Conservation (phyloP, 805 yeast species). For the Ogataea allantospora region DNA sequence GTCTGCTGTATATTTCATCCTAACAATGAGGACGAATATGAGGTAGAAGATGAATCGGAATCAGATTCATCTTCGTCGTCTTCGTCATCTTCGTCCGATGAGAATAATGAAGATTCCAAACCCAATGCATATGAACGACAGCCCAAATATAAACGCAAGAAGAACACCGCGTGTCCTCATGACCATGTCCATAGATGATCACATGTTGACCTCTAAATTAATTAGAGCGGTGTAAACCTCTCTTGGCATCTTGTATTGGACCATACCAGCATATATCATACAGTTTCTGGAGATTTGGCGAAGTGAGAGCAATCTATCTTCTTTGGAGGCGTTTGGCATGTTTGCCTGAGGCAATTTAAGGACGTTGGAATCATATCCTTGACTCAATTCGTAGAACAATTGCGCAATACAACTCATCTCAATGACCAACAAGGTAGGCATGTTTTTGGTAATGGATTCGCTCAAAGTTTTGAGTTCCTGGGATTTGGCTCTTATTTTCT, state of each 20-base stretch:
- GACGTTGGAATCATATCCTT: conserved; percentile 30
- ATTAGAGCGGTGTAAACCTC: conserved; percentile 74
- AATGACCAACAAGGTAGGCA: conserved; percentile 77
- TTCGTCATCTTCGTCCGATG: conserved; percentile 23
- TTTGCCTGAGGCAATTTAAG: conserved; percentile 27
- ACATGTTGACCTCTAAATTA: conserved; percentile 49
- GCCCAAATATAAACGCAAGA: conserved; percentile 53
- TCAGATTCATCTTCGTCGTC: conserved; percentile 24
- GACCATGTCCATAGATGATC: conserved; percentile 17
- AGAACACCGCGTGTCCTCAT: conserved; percentile 9
- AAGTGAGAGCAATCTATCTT: conserved; percentile 54
- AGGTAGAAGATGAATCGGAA: conserved; percentile 22
- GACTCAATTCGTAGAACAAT: conserved; percentile 45
- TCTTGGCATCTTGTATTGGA: conserved; percentile 87
- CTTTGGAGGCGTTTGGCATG: conserved; percentile 40
- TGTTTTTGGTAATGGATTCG: conserved; percentile 70
- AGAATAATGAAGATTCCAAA: conserved; percentile 33
- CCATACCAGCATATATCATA: conserved; percentile 93
- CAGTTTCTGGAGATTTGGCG: conserved; percentile 74
- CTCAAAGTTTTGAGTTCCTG: conserved; percentile 65
- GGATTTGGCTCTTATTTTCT: conserved; percentile 59
- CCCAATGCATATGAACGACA: conserved; percentile 88
- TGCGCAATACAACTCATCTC: conserved; percentile 76
- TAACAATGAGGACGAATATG: conserved; percentile 49
- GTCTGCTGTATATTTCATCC: conserved; percentile 89